phyloP scores from a whole-genome alignment of 2,329 filamentous ascomycete genomes.

The Sporothrix protearum region DNA sequence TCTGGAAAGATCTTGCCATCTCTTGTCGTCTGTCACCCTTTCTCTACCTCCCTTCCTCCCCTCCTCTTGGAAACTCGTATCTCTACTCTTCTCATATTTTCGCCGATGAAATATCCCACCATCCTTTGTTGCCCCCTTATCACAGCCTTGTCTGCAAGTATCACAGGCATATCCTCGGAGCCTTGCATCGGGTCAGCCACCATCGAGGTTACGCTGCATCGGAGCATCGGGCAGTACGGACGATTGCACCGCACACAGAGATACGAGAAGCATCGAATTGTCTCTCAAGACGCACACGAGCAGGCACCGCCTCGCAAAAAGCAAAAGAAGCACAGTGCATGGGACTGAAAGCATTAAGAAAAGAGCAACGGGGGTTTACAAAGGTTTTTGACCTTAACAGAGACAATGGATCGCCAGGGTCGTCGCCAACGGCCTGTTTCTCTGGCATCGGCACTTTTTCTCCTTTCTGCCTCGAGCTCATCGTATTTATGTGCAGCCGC shows the following conservation, averaged over 20 bases:
- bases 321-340: not conserved
- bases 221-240: not conserved
- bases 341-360: not conserved
- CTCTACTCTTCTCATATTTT: no score
- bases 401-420: not conserved
- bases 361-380: not conserved
- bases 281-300: not conserved
- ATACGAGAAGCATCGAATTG: not conserved
- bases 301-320: not conserved
- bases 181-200: constrained; percentile 1
- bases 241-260: not conserved
- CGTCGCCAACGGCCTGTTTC: constrained; percentile 5
- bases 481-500: not conserved
- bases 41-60: not conserved
- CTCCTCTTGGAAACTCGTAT: not conserved
- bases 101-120: not conserved
- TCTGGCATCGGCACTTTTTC: not conserved
- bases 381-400: not conserved
- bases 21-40: not conserved
- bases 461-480: not conserved
- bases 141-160: not conserved
- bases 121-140: not conserved
- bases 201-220: constrained; percentile 1
- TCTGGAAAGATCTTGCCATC: not conserved
- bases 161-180: not conserved